Evolutionary conservation across 306 rosid genomes (phyloP).

Genomic region (Sindora glabra): DNA sequence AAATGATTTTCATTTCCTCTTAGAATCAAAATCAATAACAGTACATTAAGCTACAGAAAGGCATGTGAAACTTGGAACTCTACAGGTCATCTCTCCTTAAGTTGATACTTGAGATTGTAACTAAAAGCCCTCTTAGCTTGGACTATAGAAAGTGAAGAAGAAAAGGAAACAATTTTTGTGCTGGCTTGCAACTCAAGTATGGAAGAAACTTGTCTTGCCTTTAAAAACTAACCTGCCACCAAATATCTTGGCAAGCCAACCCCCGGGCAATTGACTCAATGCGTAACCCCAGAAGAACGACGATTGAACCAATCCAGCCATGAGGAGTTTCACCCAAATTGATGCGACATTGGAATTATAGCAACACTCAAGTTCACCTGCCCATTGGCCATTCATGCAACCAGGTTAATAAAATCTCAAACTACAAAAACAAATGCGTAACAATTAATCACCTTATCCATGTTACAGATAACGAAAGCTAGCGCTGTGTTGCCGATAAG

Average conservation of each 20-base stretch:
- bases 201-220: not conserved
- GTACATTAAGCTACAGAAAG: not conserved
- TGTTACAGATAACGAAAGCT: conserved; percentile 91
- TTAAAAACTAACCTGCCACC: conserved; percentile 74
- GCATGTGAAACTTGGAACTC: not conserved
- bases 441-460: conserved; percentile 75
- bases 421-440: not conserved
- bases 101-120: too few relatives aligned
- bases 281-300: conserved; percentile 99
- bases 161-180: not conserved
- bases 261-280: conserved; percentile 92
- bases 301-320: conserved; percentile 94
- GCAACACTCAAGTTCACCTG: conserved; percentile 98
- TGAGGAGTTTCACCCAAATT: conserved; percentile 91
- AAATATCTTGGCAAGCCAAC: conserved; percentile 90
- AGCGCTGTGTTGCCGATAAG: conserved; percentile 77
- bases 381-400: too few relatives aligned
- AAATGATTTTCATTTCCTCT: not conserved
- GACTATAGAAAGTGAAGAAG: too few relatives aligned
- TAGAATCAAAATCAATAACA: not conserved
- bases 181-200: not conserved
- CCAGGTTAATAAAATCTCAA: too few relatives aligned
- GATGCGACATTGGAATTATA: conserved; percentile 91
- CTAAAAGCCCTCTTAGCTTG: too few relatives aligned
- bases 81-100: too few relatives aligned